phyloP scores from a whole-genome alignment of 2,329 filamentous ascomycete species.

The Colletotrichum abscissum region DNA sequence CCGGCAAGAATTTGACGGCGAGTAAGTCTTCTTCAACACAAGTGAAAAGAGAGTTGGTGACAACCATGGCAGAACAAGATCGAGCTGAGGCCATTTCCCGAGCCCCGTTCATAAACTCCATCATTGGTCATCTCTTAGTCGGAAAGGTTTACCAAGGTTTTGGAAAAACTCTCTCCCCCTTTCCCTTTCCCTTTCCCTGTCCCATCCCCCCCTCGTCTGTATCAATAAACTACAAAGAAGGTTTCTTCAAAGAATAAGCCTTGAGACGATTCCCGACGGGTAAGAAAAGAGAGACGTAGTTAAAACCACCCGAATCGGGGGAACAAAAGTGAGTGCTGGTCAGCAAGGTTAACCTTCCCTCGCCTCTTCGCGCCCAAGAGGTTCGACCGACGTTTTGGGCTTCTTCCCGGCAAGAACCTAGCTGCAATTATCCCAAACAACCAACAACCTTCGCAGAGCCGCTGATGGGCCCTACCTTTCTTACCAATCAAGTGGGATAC shows the following conservation, averaged over 20 bases:
- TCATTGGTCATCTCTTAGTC: neutral
- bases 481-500: neutral
- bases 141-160: neutral
- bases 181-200: too few species aligned
- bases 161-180: neutral
- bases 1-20: neutral
- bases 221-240: neutral
- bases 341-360: neutral
- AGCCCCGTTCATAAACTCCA: neutral
- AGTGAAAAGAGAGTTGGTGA: neutral
- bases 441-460: neutral
- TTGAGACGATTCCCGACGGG: neutral
- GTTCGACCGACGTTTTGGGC: conserved; percentile 12
- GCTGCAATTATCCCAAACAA: neutral
- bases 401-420: neutral
- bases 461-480: neutral
- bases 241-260: neutral
- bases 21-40: neutral
- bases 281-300: neutral
- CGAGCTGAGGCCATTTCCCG: neutral
- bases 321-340: too few species aligned
- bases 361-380: neutral
- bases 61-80: neutral
- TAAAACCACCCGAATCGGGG: neutral
- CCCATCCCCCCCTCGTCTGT: neutral